Conservation (phyloP, 257 asterid species). For the Leptodermis oblonga region DNA sequence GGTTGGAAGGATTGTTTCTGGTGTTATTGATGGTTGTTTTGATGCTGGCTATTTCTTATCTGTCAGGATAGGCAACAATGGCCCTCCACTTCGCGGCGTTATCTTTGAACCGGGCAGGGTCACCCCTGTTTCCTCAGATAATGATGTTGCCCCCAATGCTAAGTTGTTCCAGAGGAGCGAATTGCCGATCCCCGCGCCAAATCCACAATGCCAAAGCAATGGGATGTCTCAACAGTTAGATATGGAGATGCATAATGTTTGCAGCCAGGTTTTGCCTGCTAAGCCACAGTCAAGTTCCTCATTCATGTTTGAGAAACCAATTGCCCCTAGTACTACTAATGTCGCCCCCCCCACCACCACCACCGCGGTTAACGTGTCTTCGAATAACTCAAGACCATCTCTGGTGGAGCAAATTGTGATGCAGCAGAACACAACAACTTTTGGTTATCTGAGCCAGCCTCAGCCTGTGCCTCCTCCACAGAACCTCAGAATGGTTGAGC, state of each 20-base stretch:
- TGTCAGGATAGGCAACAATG: conserved; percentile 44
- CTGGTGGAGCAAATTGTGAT: conserved; percentile 22
- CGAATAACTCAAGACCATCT: conserved; percentile 28
- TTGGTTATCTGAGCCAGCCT: conserved; percentile 16
- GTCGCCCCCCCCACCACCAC: too few relatives aligned
- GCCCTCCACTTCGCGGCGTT: conserved; percentile 57
- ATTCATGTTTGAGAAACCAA: conserved; percentile 16
- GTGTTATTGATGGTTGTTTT: conserved; percentile 71
- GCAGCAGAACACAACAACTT: conserved; percentile 20
- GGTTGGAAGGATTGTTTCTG: conserved; percentile 53
- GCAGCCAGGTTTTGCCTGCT: conserved; percentile 24
- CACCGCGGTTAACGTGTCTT: conserved; percentile 12
- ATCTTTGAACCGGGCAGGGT: conserved; percentile 54
- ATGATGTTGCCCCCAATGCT: conserved; percentile 73
- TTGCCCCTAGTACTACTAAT: conserved; percentile 17
- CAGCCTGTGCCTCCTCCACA: conserved; percentile 25
- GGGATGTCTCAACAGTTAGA: conserved; percentile 19
- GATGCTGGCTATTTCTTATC: conserved; percentile 75
- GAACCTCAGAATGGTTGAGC: conserved; percentile 60
- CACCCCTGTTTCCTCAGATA: conserved; percentile 47
- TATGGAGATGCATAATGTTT: conserved; percentile 20
- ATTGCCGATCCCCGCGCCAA: conserved; percentile 23
- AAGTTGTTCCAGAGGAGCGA: conserved; percentile 48
- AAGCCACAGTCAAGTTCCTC: conserved; percentile 19
- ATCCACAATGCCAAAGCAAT: conserved; percentile 21